Evolutionary conservation across 139 green algal species (phyloP).

Genomic region (Chlamydomonas applanata): DNA sequence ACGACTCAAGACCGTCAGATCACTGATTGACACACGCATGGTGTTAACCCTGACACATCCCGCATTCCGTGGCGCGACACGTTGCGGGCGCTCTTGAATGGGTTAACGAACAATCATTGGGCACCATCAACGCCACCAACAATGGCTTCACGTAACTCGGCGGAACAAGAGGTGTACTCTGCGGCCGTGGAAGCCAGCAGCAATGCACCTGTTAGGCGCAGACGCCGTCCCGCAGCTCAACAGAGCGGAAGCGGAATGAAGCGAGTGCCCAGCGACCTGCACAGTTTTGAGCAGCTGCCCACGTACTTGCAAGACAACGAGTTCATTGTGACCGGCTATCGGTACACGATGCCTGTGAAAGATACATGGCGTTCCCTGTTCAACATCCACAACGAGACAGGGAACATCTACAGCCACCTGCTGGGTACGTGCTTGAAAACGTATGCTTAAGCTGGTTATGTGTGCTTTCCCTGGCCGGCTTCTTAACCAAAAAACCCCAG

Average conservation of each 20-base stretch:
- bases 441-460: background rate
- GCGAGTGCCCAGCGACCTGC: background rate
- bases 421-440: too few relatives aligned
- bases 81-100: too few relatives aligned
- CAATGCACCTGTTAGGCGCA: slow-evolving; percentile 7
- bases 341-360: slow-evolving; percentile 55
- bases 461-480: too few relatives aligned
- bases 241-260: background rate
- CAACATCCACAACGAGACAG: slow-evolving; percentile 90
- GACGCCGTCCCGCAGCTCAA: background rate
- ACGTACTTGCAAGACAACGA: slow-evolving; percentile 84
- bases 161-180: background rate
- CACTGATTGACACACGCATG: too few relatives aligned
- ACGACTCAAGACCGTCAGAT: too few relatives aligned
- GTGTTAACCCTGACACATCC: too few relatives aligned
- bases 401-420: slow-evolving; percentile 91
- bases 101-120: too few relatives aligned
- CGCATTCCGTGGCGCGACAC: too few relatives aligned
- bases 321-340: slow-evolving; percentile 78
- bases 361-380: slow-evolving; percentile 77
- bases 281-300: slow-evolving; percentile 48
- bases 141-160: background rate
- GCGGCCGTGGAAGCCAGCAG: slow-evolving; percentile 13
- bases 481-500: too few relatives aligned
- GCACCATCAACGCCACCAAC: too few relatives aligned